These are phyloP conservation scores for Microstegium vimineum DNA, from an alignment of 176 grass and related monocot genomes.

Conservation along the genomic window DNA sequence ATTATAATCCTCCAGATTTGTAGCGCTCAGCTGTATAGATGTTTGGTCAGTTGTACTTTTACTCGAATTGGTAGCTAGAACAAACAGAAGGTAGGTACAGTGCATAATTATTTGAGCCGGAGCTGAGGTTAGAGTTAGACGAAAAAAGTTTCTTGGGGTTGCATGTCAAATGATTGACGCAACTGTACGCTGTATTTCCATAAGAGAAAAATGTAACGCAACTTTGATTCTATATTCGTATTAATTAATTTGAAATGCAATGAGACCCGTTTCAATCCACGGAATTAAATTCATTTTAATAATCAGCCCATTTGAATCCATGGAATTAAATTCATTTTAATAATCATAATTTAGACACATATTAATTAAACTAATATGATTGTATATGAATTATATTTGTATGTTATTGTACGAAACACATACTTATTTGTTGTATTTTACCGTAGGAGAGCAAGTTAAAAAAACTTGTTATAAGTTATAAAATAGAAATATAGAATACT, in stretches of 20 bases:
- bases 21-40: slow-evolving; percentile 8
- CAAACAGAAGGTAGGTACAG: slow-evolving; percentile 17
- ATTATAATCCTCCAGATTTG: neutral
- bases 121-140: neutral
- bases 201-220: neutral
- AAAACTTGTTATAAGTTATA: too few species aligned
- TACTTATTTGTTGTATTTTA: too few species aligned
- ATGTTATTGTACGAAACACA: too few species aligned
- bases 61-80: slow-evolving; percentile 24
- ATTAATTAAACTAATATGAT: too few species aligned
- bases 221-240: neutral
- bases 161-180: neutral
- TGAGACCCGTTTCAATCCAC: too few species aligned
- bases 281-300: too few species aligned
- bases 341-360: too few species aligned
- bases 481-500: too few species aligned
- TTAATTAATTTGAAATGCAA: neutral
- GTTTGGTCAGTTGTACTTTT: slow-evolving; percentile 34
- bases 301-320: too few species aligned
- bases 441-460: too few species aligned
- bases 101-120: neutral
- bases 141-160: neutral
- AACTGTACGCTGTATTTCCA: neutral
- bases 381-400: too few species aligned
- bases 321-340: too few species aligned